These are phyloP conservation scores for Lactifluus echinatus DNA, from an alignment of 768 basidiomycete genomes.

Conservation along the genomic window DNA sequence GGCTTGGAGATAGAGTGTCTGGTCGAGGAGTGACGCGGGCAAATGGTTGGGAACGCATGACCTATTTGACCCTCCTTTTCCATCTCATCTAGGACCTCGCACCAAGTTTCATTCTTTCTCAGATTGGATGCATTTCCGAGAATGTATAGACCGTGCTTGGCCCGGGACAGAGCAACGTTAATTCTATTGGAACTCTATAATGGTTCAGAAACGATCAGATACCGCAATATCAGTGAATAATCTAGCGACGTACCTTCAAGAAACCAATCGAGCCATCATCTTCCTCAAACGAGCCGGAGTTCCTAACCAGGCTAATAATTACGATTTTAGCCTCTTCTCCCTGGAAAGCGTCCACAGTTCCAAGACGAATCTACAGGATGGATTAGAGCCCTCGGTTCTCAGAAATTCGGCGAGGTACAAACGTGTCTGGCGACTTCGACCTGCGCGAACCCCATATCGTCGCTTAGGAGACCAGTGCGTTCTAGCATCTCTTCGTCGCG, in stretches of 20 bases:
- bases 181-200: constrained; percentile 26
- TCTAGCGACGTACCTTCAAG: constrained; percentile 41
- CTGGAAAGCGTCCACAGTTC: constrained; percentile 73
- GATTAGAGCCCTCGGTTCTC: neutral
- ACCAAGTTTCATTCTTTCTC: constrained; percentile 49
- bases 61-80: constrained; percentile 29
- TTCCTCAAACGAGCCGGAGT: constrained; percentile 43
- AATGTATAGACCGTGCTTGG: constrained; percentile 63
- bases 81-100: constrained; percentile 44
- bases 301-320: constrained; percentile 65
- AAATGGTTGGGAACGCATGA: constrained; percentile 3
- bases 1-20: constrained; percentile 3
- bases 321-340: constrained; percentile 65
- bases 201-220: constrained; percentile 21
- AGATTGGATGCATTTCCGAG: constrained; percentile 56
- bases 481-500: constrained; percentile 51
- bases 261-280: constrained; percentile 48
- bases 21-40: constrained; percentile 7
- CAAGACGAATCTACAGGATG: constrained; percentile 44
- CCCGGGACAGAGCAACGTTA: constrained; percentile 61
- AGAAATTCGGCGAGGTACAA: constrained; percentile 15
- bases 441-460: constrained; percentile 33
- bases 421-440: constrained; percentile 47
- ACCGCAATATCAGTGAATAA: neutral
- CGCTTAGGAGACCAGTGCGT: constrained; percentile 37